phyloP scores from a whole-genome alignment of 2,329 filamentous ascomycete species.

The Dothideomycetes sp. region DNA sequence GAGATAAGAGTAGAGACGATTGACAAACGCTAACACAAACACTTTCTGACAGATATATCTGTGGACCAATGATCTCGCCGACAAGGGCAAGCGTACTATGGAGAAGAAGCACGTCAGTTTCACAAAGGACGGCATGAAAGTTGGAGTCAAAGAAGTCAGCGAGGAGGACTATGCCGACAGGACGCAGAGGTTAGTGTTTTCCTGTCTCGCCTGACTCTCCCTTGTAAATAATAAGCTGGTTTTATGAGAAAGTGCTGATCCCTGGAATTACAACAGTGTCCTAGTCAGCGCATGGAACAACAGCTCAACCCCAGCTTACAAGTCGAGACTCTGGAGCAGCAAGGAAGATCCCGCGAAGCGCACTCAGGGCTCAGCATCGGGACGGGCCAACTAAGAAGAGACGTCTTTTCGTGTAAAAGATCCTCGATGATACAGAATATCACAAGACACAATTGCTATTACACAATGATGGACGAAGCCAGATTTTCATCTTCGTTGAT shows the following conservation, averaged over 20 bases:
- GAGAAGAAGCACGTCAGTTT: conserved; percentile 67
- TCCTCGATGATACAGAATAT: too few relatives aligned
- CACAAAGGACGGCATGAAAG: conserved; percentile 61
- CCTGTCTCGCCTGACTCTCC: too few relatives aligned
- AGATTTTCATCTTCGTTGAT: too few relatives aligned
- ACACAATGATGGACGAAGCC: too few relatives aligned
- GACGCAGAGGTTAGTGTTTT: conserved; percentile 49
- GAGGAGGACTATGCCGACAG: conserved; percentile 64
- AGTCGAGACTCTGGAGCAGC: conserved; percentile 24
- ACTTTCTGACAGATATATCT: conserved; percentile 53
- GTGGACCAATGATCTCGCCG: conserved; percentile 55
- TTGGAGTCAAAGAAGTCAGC: conserved; percentile 60
- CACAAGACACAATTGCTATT: too few relatives aligned
- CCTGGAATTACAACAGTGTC: conserved; percentile 22
- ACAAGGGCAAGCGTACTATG: conserved; percentile 59
- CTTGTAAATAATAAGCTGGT: neutral
- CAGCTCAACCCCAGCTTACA: conserved; percentile 29
- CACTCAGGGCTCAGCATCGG: conserved; percentile 4
- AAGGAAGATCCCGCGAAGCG: conserved; percentile 16
- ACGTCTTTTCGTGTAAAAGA: too few relatives aligned
- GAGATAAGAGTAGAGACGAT: too few relatives aligned
- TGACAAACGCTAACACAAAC: too few relatives aligned
- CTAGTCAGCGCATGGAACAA: conserved; percentile 44
- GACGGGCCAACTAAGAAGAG: too few relatives aligned
- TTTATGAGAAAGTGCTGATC: neutral